Percentiles rank a stretch among this genome's conserved stretches.
phyloP scores from a whole-genome alignment of 345 rosid genomes.

The Populus nigra region DNA sequence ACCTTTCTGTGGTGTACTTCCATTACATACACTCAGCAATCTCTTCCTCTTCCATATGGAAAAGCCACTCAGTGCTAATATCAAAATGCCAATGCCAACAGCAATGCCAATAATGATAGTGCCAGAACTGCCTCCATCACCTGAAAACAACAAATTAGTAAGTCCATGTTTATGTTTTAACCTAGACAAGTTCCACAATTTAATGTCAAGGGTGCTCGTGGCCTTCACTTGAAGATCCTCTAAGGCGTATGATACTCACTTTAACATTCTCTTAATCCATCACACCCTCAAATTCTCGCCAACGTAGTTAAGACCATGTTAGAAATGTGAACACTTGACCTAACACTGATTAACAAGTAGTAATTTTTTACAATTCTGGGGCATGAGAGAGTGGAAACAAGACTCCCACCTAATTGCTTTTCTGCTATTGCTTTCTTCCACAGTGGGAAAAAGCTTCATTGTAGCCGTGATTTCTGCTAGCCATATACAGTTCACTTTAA shows the following conservation, averaged over 20 bases:
- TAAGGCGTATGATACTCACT: not conserved
- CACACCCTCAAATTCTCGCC: not conserved
- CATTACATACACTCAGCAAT: slow-evolving; percentile 10
- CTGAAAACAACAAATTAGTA: slow-evolving; percentile 30
- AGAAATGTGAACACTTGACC: not conserved
- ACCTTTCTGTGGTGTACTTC: slow-evolving; percentile 37
- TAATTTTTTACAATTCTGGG: not conserved
- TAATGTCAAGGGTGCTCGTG: not conserved
- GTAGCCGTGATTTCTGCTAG: not conserved
- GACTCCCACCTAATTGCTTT: not conserved
- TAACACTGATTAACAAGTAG: not conserved
- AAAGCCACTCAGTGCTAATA: slow-evolving; percentile 34
- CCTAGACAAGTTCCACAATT: no score
- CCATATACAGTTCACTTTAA: not conserved
- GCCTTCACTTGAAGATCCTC: not conserved
- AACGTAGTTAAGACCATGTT: not conserved
- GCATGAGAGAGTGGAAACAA: not conserved
- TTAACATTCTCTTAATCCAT: not conserved
- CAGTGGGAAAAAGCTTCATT: not conserved
- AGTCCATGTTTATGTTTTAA: not conserved
- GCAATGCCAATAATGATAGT: slow-evolving; percentile 42
- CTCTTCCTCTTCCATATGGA: slow-evolving; percentile 53
- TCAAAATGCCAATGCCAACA: slow-evolving; percentile 42
- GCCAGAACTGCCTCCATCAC: slow-evolving; percentile 23
- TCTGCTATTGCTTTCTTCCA: not conserved